Conservation (phyloP, 2,329 filamentous ascomycete species). For the Byssoonygena ceratinophila region DNA sequence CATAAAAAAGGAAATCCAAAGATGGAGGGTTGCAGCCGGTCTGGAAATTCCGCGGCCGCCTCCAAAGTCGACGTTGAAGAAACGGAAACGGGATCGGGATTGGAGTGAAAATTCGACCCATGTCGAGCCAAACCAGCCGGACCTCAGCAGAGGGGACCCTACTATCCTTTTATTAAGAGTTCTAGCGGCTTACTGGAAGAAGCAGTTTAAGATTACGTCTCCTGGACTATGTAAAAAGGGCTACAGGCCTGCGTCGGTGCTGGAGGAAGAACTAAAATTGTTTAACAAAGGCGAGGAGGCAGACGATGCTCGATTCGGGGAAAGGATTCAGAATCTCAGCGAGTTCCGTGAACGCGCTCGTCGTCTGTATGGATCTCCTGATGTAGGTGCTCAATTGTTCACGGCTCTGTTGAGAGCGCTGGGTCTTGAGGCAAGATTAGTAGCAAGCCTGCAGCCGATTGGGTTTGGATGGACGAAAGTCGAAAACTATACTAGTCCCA, state of each 20-base stretch:
- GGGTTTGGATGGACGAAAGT: conserved; percentile 85
- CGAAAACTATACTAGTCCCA: conserved; percentile 57
- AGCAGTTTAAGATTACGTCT: conserved; percentile 63
- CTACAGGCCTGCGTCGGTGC: conserved; percentile 65
- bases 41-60: conserved; percentile 40
- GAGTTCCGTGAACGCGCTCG: conserved; percentile 61
- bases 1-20: conserved; percentile 61
- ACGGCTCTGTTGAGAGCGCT: conserved; percentile 71
- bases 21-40: conserved; percentile 60
- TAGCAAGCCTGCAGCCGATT: conserved; percentile 72
- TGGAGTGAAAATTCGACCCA: conserved; percentile 62
- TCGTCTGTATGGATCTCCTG: conserved; percentile 66
- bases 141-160: conserved; percentile 75
- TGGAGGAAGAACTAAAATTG: conserved; percentile 63
- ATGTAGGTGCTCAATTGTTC: conserved; percentile 81
- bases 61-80: conserved; percentile 28
- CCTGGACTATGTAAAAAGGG: conserved; percentile 81
- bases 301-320: conserved; percentile 61
- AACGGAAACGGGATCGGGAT: conserved; percentile 43
- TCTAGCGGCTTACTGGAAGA: conserved; percentile 79
- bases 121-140: conserved; percentile 58
- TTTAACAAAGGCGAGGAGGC: conserved; percentile 53
- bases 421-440: conserved; percentile 70
- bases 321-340: conserved; percentile 56
- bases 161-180: conserved; percentile 64